These are phyloP conservation scores for Whalleya microplaca DNA, from an alignment of 2,329 filamentous ascomycete species.

Conservation along the genomic window DNA sequence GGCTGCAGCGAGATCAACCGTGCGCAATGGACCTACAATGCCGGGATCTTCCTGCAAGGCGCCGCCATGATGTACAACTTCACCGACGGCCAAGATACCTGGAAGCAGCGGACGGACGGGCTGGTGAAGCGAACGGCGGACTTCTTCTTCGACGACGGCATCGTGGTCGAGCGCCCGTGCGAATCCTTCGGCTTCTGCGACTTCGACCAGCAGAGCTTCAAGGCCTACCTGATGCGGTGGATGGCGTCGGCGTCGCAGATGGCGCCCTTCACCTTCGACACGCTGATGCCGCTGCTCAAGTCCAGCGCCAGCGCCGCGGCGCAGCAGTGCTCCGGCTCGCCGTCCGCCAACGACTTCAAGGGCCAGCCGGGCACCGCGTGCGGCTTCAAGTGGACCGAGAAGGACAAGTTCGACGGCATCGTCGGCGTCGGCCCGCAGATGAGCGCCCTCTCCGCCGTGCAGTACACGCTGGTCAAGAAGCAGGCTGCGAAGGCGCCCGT, in stretches of 20 bases:
- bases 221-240: conserved; percentile 75
- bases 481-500: conserved; percentile 43
- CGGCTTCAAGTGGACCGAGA: conserved; percentile 66
- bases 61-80: conserved; percentile 66
- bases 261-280: conserved; percentile 54
- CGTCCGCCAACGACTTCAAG: conserved; percentile 44
- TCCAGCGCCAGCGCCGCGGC: conserved; percentile 58
- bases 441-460: conserved; percentile 66
- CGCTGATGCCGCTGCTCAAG: conserved; percentile 55
- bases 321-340: conserved; percentile 52
- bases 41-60: conserved; percentile 67
- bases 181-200: conserved; percentile 66
- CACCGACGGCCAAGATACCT: conserved; percentile 53
- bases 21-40: conserved; percentile 72
- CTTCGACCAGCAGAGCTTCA: conserved; percentile 74
- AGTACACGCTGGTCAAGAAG: conserved; percentile 59
- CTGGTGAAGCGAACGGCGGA: conserved; percentile 54
- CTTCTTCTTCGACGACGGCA: conserved; percentile 59
- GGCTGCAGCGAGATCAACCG: conserved; percentile 58
- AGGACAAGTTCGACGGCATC: conserved; percentile 58
- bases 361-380: conserved; percentile 65
- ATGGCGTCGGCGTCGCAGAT: conserved; percentile 58
- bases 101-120: conserved; percentile 62
- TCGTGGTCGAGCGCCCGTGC: conserved; percentile 71
- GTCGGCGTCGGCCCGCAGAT: conserved; percentile 72